Conservation (phyloP, 2,329 filamentous ascomycete genomes). For the Fusarium hainanense region DNA sequence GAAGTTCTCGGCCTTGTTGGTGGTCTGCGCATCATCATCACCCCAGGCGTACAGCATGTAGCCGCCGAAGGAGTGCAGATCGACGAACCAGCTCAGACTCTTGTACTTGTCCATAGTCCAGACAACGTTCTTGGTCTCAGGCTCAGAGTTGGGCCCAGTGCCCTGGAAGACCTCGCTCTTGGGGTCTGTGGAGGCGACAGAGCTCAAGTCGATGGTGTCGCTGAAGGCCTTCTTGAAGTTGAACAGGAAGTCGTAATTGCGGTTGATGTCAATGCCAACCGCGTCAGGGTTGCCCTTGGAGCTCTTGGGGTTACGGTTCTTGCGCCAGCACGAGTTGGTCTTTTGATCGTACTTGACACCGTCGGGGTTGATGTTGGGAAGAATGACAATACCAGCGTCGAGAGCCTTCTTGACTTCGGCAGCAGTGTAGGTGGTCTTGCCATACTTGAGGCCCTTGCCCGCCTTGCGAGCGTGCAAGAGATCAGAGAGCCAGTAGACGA, state of each 20-base stretch:
- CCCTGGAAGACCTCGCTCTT: conserved; percentile 63
- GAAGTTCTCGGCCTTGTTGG: conserved; percentile 61
- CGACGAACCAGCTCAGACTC: conserved; percentile 66
- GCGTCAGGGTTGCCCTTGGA: conserved; percentile 48
- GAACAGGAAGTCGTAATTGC: conserved; percentile 69
- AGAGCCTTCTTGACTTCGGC: conserved; percentile 63
- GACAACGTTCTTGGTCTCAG: conserved; percentile 66
- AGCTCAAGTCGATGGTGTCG: conserved; percentile 50
- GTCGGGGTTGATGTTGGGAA: conserved; percentile 66
- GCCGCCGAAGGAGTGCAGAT: conserved; percentile 66
- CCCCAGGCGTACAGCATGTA: conserved; percentile 68
- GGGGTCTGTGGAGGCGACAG: conserved; percentile 54
- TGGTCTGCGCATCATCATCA: conserved; percentile 63
- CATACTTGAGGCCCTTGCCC: conserved; percentile 63
- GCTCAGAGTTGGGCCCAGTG: conserved; percentile 63
- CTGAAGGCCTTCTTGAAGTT: conserved; percentile 61
- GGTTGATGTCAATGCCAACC: conserved; percentile 64
- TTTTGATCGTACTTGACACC: conserved; percentile 64
- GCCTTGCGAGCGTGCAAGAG: conserved; percentile 64
- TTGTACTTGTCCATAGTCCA: conserved; percentile 63
- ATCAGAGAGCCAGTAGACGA: conserved; percentile 69
- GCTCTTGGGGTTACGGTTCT: conserved; percentile 62
- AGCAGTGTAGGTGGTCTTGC: conserved; percentile 62
- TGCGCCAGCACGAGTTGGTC: conserved; percentile 64
- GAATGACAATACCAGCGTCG: conserved; percentile 63